Percentiles rank a stretch among this genome's conserved stretches.
These are phyloP conservation scores for Coniochaeta prunicola DNA, from an alignment of 2,329 filamentous ascomycete species.

Conservation along the genomic window DNA sequence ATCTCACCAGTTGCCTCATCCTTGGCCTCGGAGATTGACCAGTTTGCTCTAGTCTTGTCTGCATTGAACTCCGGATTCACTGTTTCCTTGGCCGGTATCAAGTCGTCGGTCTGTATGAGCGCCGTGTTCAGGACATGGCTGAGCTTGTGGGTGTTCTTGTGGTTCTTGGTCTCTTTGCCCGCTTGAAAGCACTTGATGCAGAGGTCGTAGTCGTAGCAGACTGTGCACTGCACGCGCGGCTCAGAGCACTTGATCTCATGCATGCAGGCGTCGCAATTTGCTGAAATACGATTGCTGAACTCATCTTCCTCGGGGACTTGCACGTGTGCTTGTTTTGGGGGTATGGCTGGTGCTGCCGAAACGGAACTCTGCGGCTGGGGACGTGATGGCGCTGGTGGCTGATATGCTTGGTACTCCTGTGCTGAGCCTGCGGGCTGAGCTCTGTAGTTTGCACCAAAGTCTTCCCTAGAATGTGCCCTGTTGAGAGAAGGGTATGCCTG, in stretches of 20 bases:
- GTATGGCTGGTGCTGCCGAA: not conserved
- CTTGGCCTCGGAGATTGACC: not conserved
- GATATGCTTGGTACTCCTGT: not conserved
- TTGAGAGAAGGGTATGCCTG: not conserved
- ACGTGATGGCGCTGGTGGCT: not conserved
- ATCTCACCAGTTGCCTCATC: not conserved
- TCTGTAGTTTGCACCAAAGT: not conserved
- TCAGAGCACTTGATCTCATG: not conserved
- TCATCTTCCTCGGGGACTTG: not conserved
- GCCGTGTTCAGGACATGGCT: slow-evolving; percentile 4
- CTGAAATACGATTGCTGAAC: not conserved
- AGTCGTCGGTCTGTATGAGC: slow-evolving; percentile 1
- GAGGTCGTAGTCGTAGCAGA: slow-evolving; percentile 1
- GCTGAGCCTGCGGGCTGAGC: not conserved
- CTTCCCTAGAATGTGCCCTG: not conserved
- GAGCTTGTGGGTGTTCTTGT: slow-evolving; percentile 2
- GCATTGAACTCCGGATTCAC: slow-evolving; percentile 3
- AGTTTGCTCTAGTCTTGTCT: not conserved
- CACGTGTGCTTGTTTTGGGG: not conserved
- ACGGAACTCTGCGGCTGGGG: not conserved
- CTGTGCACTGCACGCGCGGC: not conserved
- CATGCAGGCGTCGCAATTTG: not conserved
- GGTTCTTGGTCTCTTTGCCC: slow-evolving; percentile 1
- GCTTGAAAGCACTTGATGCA: not conserved
- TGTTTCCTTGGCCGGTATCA: slow-evolving; percentile 1